Percentiles rank a stretch among this genome's conserved stretches.
phyloP scores from a whole-genome alignment of 2,329 filamentous ascomycete genomes.

The Penicillium aurantiogriseum region DNA sequence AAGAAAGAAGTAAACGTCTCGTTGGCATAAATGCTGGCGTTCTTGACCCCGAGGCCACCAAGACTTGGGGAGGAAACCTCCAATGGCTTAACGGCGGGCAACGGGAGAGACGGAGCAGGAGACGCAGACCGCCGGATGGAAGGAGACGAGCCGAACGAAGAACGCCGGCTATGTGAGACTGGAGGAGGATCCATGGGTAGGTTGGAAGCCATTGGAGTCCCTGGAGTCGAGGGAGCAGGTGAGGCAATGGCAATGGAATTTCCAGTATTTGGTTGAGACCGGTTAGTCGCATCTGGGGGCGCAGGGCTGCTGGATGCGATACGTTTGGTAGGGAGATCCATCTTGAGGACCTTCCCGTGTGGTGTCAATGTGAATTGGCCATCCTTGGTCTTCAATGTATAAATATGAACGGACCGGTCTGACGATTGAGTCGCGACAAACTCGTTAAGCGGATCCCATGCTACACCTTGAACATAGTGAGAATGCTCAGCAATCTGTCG shows the following conservation, averaged over 20 bases:
- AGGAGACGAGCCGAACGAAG: slow-evolving; percentile 78
- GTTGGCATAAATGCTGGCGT: slow-evolving; percentile 89
- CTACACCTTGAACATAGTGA: slow-evolving; percentile 96
- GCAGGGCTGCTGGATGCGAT: slow-evolving; percentile 92
- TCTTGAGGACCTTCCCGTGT: slow-evolving; percentile 78
- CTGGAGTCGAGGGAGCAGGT: slow-evolving; percentile 84
- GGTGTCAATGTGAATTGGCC: slow-evolving; percentile 84
- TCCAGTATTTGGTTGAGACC: slow-evolving; percentile 33
- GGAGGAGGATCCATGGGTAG: slow-evolving; percentile 96
- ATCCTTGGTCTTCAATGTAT: slow-evolving; percentile 93
- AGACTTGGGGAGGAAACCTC: slow-evolving; percentile 77
- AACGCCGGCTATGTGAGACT: slow-evolving; percentile 88
- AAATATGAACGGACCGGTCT: slow-evolving; percentile 96
- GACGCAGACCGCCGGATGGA: slow-evolving; percentile 84
- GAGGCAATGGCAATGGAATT: slow-evolving; percentile 64
- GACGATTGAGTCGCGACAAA: slow-evolving; percentile 98
- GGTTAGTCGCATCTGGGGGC: slow-evolving; percentile 67
- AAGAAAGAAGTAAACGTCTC: slow-evolving; percentile 98
- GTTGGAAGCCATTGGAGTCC: slow-evolving; percentile 84
- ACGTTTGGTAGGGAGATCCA: slow-evolving; percentile 86
- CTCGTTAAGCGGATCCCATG: slow-evolving; percentile 97
- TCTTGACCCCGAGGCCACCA: slow-evolving; percentile 67
- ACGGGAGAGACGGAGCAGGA: slow-evolving; percentile 85
- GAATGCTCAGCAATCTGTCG: slow-evolving; percentile 96
- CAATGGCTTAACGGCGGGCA: slow-evolving; percentile 93